Base-by-base conservation (phyloP, 1,284 basidiomycete species). In the Pseudozyma sp. region DNA sequence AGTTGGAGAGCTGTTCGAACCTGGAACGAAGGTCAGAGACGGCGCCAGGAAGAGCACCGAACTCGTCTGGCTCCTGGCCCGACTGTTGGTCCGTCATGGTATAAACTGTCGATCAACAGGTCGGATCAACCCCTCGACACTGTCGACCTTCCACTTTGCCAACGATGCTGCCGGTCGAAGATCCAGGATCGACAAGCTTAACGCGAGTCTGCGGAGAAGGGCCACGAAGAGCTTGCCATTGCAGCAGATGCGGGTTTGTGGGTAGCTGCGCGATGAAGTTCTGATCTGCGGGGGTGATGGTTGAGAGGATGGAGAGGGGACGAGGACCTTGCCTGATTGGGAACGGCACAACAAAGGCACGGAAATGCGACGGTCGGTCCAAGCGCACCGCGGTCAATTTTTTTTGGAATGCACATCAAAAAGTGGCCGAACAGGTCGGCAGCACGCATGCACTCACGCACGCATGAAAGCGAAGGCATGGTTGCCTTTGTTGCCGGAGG, bases 1-100 rank as follows among this genome's bases (percentile, higher is more conserved):
- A 71, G 17, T 75, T 63, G 48, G 72, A 75, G 39, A 75, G 58
- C 54, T 75, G 72, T 48, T 75, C 72, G 54, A 75, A 75, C n/a
- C 72, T 52, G 2, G 72, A 75, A 7, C 72, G 55, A 6, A 75
- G 64, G 29, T 70, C 56, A 24, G 72, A 75, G 52, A 75, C 68
- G 19, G 60, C 72, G 49, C 63, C 68, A 0, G 72, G 48, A 2
- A 75, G 61, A 33, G 68, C 64, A 34, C 72, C 72, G 30, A 71
- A 75, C 52, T 75, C 72, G 47, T 75, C 72, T 4, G 72, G 64
- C 50, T 69, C 62, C 43, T 66, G 67, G 1, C 43, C 47, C n/a
- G 50, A 30, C 33, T 34, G 49, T 19, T 68, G 61, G 33, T 69
- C 66, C 33, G 62, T 40, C 71, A 74, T 74, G 39, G 14, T 51